These are phyloP conservation scores for Pythium monospermum DNA, from an alignment of 352 stramenopile genomes.

Conservation along the genomic window DNA sequence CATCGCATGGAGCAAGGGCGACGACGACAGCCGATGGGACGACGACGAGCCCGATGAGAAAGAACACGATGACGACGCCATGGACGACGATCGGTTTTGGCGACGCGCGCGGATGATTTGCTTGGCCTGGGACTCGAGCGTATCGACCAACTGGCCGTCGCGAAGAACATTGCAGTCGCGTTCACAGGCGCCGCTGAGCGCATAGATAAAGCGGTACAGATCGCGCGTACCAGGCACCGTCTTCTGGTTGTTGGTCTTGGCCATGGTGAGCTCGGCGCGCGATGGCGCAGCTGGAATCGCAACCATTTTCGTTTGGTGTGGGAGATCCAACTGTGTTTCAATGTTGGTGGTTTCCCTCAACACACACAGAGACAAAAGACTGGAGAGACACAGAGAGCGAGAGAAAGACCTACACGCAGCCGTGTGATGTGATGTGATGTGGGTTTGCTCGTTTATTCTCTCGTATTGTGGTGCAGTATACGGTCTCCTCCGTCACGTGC, in stretches of 20 bases:
- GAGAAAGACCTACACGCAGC: too few species aligned
- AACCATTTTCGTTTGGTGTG: constrained; percentile 7
- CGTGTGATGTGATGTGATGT: too few species aligned
- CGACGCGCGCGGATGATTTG: constrained; percentile 41
- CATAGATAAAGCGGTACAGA: constrained; percentile 34
- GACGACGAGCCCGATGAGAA: constrained; percentile 4
- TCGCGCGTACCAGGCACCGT: constrained; percentile 2
- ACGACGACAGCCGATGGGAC: constrained; percentile 4
- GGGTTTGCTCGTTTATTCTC: too few species aligned
- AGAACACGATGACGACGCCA: constrained; percentile 15
- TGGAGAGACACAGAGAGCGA: constrained; percentile 4
- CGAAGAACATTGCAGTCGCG: constrained; percentile 61
- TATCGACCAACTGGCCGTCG: constrained; percentile 59
- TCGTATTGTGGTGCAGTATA: too few species aligned
- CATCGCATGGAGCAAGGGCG: too few species aligned
- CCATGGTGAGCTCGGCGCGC: constrained; percentile 11
- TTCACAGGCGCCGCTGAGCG: constrained; percentile 55
- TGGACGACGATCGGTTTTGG: constrained; percentile 3
- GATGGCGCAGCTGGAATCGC: constrained; percentile 15
- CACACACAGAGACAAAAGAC: not conserved
- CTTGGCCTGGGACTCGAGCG: constrained; percentile 46
- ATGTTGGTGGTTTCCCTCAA: not conserved
- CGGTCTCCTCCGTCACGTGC: too few species aligned
- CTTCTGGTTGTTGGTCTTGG: constrained; percentile 11
- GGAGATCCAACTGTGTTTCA: not conserved